Evolutionary conservation across 1,139 yeast genomes (phyloP).

Genomic region (Geotrichum phurueaensis): DNA sequence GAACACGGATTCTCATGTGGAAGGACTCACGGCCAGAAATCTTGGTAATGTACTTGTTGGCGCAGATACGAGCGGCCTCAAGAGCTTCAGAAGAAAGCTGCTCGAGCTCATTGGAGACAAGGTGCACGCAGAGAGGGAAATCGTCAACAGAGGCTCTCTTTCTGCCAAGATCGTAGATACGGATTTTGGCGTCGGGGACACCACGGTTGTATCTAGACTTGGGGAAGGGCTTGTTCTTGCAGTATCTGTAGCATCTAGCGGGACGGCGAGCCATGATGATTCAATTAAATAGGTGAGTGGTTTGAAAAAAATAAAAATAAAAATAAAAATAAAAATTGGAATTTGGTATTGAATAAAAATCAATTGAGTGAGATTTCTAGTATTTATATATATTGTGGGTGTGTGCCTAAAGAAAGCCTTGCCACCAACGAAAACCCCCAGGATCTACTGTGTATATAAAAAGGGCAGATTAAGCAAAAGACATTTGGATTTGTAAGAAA

Average conservation of each 20-base stretch:
- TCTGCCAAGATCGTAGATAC: constrained; percentile 98
- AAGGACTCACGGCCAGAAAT: constrained; percentile 97
- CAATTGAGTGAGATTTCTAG: background rate
- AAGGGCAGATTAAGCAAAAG: background rate
- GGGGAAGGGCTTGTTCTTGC: constrained; percentile 99
- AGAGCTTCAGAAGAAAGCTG: constrained; percentile 99
- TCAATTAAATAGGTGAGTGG: background rate
- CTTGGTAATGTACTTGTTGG: constrained; percentile 98
- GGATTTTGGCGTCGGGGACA: constrained; percentile 99
- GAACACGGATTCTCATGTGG: constrained; percentile 99
- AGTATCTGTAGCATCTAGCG: constrained; percentile 99
- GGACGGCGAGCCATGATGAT: constrained; percentile 99
- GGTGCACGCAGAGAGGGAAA: constrained; percentile 98
- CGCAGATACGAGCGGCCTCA: constrained; percentile 99
- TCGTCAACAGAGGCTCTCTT: constrained; percentile 99
- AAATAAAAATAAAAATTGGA: background rate
- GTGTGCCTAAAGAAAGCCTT: background rate
- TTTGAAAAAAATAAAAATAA: background rate
- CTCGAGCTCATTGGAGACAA: constrained; percentile 98
- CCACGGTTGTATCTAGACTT: constrained; percentile 99
- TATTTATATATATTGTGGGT: background rate
- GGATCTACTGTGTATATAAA: background rate
- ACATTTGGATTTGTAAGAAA: constrained; percentile 5
- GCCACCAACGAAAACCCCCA: background rate
- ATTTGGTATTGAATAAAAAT: background rate